Evolutionary conservation across 2,329 filamentous ascomycete species (phyloP).

Genomic region (Botrytis paeoniae): DNA sequence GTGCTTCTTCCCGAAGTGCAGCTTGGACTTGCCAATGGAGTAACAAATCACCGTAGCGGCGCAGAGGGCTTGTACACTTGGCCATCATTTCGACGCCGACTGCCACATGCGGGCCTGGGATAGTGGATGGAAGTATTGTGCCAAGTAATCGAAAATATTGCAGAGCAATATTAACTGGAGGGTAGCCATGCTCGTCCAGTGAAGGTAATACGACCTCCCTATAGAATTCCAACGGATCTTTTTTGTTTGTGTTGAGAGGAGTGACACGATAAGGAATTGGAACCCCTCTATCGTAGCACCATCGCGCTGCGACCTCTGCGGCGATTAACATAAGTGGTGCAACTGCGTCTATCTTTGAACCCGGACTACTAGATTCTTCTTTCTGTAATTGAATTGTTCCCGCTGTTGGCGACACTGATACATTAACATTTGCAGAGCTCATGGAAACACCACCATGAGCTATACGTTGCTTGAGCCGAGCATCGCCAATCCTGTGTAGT

Average conservation of each 20-base stretch:
- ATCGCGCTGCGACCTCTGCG: slow-evolving; percentile 58
- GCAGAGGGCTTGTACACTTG: slow-evolving; percentile 64
- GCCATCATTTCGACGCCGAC: slow-evolving; percentile 60
- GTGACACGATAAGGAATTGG: slow-evolving; percentile 54
- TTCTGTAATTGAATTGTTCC: slow-evolving; percentile 4
- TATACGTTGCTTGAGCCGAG: slow-evolving; percentile 27
- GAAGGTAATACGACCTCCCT: slow-evolving; percentile 28
- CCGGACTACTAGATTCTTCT: not conserved
- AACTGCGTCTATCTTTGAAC: slow-evolving; percentile 11
- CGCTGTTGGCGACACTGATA: not conserved
- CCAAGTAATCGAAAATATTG: slow-evolving; percentile 45
- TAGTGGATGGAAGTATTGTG: slow-evolving; percentile 50
- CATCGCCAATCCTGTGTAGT: slow-evolving; percentile 48
- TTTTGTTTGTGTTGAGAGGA: slow-evolving; percentile 28
- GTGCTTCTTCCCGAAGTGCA: slow-evolving; percentile 48
- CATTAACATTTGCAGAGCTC: not conserved
- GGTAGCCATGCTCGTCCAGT: slow-evolving; percentile 22
- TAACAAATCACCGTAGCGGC: slow-evolving; percentile 60
- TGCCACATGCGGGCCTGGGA: slow-evolving; percentile 53
- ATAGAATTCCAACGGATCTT: slow-evolving; percentile 32
- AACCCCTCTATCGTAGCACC: slow-evolving; percentile 56
- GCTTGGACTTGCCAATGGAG: slow-evolving; percentile 66
- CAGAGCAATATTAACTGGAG: slow-evolving; percentile 19
- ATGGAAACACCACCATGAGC: slow-evolving; percentile 18
- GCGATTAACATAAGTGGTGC: slow-evolving; percentile 56